These are phyloP conservation scores for Choanephora cucurbitarum DNA, from an alignment of 371 early-diverging fungal species.

Conservation along the genomic window DNA sequence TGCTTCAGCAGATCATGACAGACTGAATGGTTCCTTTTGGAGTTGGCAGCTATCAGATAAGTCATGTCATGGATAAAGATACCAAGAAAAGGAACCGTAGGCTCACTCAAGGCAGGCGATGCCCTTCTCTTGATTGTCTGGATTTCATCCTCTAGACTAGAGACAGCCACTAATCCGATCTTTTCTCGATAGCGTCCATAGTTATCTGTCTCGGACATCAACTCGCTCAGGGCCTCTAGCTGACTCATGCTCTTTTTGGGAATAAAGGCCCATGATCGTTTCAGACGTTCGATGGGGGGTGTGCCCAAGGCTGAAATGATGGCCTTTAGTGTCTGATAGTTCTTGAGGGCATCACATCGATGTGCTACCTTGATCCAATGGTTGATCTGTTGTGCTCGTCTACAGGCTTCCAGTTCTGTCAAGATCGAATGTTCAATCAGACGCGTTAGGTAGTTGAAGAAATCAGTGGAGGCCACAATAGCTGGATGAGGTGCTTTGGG, in stretches of 20 bases:
- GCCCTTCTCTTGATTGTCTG: not conserved
- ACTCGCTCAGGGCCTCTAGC: conserved; percentile 53
- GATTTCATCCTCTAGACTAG: conserved; percentile 6
- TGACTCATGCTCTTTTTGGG: conserved; percentile 63
- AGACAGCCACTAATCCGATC: conserved; percentile 24
- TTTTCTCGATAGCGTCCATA: conserved; percentile 68
- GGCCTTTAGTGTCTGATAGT: conserved; percentile 77
- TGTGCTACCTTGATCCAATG: conserved; percentile 76
- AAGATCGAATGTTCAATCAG: conserved; percentile 74
- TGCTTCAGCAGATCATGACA: conserved; percentile 25
- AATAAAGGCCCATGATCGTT: conserved; percentile 74
- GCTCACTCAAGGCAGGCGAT: conserved; percentile 32
- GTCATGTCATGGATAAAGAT: conserved; percentile 80
- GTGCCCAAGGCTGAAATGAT: conserved; percentile 72
- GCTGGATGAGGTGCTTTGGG: conserved; percentile 64
- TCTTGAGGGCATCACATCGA: conserved; percentile 61
- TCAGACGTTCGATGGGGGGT: conserved; percentile 75
- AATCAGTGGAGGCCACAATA: conserved; percentile 75
- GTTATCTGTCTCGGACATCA: conserved; percentile 74
- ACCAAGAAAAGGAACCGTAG: conserved; percentile 78
- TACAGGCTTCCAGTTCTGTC: conserved; percentile 59
- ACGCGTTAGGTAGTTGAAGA: conserved; percentile 82
- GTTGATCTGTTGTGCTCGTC: conserved; percentile 64
- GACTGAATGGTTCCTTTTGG: conserved; percentile 17
- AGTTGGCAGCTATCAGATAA: conserved; percentile 57